Evolutionary conservation across 1,284 basidiomycete species (phyloP).

Genomic region (Ganoderma multipileum): DNA sequence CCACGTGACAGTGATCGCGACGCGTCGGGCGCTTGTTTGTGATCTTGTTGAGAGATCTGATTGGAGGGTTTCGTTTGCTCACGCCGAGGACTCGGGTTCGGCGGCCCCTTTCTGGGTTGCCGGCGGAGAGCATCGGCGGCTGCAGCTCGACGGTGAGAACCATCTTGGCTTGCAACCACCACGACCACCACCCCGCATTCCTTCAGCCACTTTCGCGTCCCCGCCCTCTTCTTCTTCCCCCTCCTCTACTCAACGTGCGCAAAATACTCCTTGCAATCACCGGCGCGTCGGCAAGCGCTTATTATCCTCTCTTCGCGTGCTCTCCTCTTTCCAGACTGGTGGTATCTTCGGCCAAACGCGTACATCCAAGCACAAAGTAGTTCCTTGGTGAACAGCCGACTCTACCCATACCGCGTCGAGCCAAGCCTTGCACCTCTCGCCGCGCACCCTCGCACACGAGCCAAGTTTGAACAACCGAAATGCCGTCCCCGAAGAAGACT

Average conservation of each 20-base stretch:
- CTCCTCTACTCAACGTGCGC: background rate
- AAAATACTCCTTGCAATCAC: background rate
- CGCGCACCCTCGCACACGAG: background rate
- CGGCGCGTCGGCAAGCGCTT: background rate
- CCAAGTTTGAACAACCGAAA: background rate
- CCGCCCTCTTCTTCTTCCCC: background rate
- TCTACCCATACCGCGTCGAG: background rate
- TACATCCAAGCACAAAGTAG: background rate
- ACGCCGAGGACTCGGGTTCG: background rate
- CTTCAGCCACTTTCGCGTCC: conserved; percentile 26
- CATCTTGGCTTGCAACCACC: conserved; percentile 29
- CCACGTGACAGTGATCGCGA: conserved; percentile 19
- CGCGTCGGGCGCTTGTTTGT: background rate
- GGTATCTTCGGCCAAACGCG: background rate
- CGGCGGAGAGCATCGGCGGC: background rate
- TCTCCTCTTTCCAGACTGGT: background rate
- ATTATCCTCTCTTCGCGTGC: background rate
- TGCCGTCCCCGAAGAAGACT: conserved; percentile 31
- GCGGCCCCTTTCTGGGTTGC: background rate
- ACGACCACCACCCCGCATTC: conserved; percentile 10
- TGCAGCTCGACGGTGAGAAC: background rate
- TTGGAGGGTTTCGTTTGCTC: background rate
- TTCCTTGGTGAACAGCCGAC: background rate
- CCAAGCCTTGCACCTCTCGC: background rate
- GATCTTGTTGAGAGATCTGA: conserved; percentile 32